Evolutionary conservation across 2,329 filamentous ascomycete species (phyloP).

Genomic region (Hypoxylon sp.): DNA sequence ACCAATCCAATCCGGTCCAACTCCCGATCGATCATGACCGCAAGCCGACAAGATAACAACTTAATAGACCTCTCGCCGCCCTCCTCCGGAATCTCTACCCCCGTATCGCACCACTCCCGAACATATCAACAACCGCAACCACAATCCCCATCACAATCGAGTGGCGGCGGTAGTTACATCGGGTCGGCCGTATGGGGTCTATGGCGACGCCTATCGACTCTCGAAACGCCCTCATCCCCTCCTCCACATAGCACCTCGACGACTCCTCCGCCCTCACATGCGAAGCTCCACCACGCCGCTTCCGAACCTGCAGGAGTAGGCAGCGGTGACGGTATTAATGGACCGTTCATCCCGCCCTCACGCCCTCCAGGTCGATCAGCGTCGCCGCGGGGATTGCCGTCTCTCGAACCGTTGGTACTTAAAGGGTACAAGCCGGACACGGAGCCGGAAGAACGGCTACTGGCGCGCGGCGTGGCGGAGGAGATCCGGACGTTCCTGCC

Average conservation of each 20-base stretch:
- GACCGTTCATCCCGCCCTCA: slow-evolving; percentile 66
- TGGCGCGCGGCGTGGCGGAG: slow-evolving; percentile 84
- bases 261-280: slow-evolving; percentile 40
- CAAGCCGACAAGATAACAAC: slow-evolving; percentile 48
- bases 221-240: slow-evolving; percentile 55
- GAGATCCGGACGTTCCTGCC: slow-evolving; percentile 93
- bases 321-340: slow-evolving; percentile 65
- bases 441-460: slow-evolving; percentile 71
- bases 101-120: slow-evolving; percentile 36
- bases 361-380: slow-evolving; percentile 70
- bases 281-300: slow-evolving; percentile 49
- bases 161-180: slow-evolving; percentile 45
- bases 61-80: slow-evolving; percentile 54
- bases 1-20: neutral
- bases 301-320: slow-evolving; percentile 38
- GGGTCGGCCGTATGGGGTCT: slow-evolving; percentile 65
- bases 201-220: slow-evolving; percentile 75
- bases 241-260: slow-evolving; percentile 28
- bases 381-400: slow-evolving; percentile 89
- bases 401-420: slow-evolving; percentile 84
- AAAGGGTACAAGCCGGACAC: slow-evolving; percentile 76
- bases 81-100: slow-evolving; percentile 48
- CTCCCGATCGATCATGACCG: slow-evolving; percentile 40
- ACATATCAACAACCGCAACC: slow-evolving; percentile 28
- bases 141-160: slow-evolving; percentile 34